A percentile compares a stretch with the other conserved stretches of the same genome.
Evolutionary conservation across 768 basidiomycete genomes (phyloP).

Genomic region (Boletus barrowsii): DNA sequence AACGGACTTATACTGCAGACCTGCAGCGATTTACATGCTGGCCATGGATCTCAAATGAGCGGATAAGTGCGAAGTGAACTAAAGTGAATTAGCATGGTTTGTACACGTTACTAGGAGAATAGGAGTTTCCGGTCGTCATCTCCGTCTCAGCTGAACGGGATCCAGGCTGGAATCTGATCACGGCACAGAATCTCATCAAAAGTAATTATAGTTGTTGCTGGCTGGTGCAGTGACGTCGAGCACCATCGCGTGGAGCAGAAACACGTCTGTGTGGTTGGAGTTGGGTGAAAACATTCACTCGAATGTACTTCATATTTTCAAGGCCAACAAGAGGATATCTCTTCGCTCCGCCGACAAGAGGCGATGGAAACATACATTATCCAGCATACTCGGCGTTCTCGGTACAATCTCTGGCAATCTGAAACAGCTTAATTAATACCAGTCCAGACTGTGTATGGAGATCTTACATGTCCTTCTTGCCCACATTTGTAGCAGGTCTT

Average conservation of each 20-base stretch:
- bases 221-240: neutral
- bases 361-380: conserved; percentile 29
- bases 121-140: conserved; percentile 17
- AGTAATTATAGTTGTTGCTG: neutral
- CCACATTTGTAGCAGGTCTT: conserved; percentile 91
- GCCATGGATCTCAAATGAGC: neutral
- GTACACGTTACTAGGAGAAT: neutral
- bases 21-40: neutral
- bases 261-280: conserved; percentile 1
- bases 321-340: conserved; percentile 10
- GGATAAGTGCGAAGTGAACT: neutral
- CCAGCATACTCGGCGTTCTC: conserved; percentile 51
- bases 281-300: conserved; percentile 14
- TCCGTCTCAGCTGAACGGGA: conserved; percentile 12
- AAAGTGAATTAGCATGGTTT: neutral
- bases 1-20: neutral
- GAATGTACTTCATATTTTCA: conserved; percentile 18
- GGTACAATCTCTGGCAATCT: conserved; percentile 69
- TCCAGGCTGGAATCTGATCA: neutral
- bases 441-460: neutral
- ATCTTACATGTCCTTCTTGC: conserved; percentile 80
- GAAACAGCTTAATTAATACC: conserved; percentile 5
- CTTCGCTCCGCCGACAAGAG: conserved; percentile 4
- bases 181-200: neutral
- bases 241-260: neutral